A percentile compares a stretch with the other conserved stretches of the same genome.
phyloP scores from a whole-genome alignment of 257 asterid species.

The Solanum okadae region DNA sequence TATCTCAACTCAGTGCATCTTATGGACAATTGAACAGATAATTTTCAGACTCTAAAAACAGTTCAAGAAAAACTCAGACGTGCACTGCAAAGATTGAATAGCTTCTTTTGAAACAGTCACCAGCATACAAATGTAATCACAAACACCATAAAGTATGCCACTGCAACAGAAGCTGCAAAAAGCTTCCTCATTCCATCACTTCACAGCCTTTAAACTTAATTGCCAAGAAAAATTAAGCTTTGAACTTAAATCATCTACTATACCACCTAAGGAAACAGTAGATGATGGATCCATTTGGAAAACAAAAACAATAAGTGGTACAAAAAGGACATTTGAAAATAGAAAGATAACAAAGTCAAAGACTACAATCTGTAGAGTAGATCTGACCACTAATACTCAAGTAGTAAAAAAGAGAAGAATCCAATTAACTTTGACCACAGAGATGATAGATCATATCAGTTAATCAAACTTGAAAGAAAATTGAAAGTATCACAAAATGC shows the following conservation, averaged over 20 bases:
- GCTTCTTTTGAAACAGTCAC: background rate
- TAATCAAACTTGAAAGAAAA: background rate
- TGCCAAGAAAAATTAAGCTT: background rate
- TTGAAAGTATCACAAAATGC: background rate
- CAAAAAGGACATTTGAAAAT: background rate
- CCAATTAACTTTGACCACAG: background rate
- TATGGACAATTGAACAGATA: background rate
- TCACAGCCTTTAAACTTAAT: background rate
- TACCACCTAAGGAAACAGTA: background rate
- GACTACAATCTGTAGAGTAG: background rate
- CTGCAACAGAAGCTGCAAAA: background rate
- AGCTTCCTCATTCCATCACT: background rate
- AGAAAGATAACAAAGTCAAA: background rate
- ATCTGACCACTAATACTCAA: constrained; percentile 11
- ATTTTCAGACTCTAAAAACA: background rate
- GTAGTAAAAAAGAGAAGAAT: background rate
- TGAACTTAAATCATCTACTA: background rate
- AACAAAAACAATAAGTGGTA: background rate
- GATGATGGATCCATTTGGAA: background rate
- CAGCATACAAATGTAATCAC: background rate
- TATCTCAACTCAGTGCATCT: background rate
- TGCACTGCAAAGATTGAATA: background rate
- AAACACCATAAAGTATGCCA: background rate
- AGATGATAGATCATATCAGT: background rate
- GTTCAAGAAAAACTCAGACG: background rate